Conservation (phyloP, 257 asterid genomes). For the Capsicum baccatum region DNA sequence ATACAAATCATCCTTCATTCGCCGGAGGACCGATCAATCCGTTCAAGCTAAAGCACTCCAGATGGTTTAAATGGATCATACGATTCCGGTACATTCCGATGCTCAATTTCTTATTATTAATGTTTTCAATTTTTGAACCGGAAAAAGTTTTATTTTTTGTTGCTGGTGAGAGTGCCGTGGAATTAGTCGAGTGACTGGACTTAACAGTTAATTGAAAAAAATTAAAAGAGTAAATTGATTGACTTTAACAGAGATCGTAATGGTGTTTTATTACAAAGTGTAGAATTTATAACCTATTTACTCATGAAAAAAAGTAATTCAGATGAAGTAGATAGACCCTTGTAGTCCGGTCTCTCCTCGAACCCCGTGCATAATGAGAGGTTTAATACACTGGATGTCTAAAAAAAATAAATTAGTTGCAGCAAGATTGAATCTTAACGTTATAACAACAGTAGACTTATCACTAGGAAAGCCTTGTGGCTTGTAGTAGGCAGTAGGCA, state of each 20-base stretch:
- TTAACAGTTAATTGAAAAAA: not conserved
- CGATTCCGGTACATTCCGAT: not conserved
- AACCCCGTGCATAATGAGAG: no score
- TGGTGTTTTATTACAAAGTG: not conserved
- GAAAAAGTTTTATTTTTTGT: not conserved
- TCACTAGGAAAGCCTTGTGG: no score
- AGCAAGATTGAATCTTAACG: not conserved
- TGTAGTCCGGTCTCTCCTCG: no score
- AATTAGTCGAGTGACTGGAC: no score
- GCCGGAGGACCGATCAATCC: slow-evolving; percentile 36
- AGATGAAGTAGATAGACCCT: not conserved
- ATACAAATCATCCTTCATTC: slow-evolving; percentile 28
- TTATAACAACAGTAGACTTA: no score
- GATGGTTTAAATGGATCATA: slow-evolving; percentile 44
- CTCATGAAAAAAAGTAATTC: not conserved
- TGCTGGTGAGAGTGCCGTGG: no score
- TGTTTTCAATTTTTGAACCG: not conserved
- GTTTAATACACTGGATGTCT: no score
- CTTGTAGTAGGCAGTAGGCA: no score
- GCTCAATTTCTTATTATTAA: not conserved
- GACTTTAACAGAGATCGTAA: not conserved
- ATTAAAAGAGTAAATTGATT: not conserved
- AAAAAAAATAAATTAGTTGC: not conserved
- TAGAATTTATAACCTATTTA: not conserved
- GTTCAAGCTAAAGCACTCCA: slow-evolving; percentile 44